Evolutionary conservation across 1,284 basidiomycete species (phyloP).

Genomic region (Melampsora larici-populina): DNA sequence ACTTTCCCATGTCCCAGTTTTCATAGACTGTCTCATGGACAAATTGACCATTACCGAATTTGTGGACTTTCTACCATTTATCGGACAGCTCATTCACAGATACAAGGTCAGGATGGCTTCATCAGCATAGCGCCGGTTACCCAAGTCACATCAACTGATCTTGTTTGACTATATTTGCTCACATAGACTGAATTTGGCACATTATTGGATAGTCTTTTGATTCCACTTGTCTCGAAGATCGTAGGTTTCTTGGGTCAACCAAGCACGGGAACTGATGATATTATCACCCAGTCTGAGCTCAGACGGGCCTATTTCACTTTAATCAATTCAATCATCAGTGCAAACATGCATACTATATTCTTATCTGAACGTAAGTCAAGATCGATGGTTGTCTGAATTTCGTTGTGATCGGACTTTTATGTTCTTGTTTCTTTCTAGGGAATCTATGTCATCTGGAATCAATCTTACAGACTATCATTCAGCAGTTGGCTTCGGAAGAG

Average conservation of each 20-base stretch:
- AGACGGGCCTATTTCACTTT: conserved; percentile 85
- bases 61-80: conserved; percentile 92
- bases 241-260: conserved; percentile 76
- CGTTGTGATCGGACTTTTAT: background rate
- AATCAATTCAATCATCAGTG: conserved; percentile 74
- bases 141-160: background rate
- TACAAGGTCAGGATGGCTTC: conserved; percentile 65
- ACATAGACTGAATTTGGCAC: conserved; percentile 69
- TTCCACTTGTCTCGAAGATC: conserved; percentile 80
- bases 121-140: conserved; percentile 4
- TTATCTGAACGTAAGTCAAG: conserved; percentile 71
- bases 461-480: conserved; percentile 64
- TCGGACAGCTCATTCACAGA: conserved; percentile 83
- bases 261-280: conserved; percentile 84
- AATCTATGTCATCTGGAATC: conserved; percentile 77
- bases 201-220: conserved; percentile 85
- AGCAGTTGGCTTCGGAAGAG: conserved; percentile 63
- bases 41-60: conserved; percentile 90
- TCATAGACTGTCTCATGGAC: conserved; percentile 82
- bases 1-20: conserved; percentile 64
- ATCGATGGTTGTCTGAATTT: conserved; percentile 23
- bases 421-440: conserved; percentile 57
- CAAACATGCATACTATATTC: conserved; percentile 78
- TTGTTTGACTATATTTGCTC: background rate
- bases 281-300: conserved; percentile 74